Evolutionary conservation across 169 alveolate species (phyloP).

Genomic region (Cardiosporidium cionae): DNA sequence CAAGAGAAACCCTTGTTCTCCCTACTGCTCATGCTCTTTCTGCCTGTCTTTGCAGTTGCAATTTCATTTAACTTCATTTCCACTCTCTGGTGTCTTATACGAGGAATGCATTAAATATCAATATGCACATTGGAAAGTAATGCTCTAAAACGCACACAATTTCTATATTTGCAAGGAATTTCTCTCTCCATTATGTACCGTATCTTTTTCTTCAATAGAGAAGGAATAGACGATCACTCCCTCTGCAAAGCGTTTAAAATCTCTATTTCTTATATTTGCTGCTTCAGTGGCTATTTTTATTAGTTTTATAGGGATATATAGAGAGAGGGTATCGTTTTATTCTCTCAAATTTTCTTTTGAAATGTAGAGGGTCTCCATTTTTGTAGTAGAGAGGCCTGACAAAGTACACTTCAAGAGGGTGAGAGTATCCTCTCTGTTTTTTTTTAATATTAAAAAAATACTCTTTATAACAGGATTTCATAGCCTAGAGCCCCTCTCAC

Average conservation of each 20-base stretch:
- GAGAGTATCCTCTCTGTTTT: neutral
- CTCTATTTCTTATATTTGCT: neutral
- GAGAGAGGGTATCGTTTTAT: too few relatives aligned
- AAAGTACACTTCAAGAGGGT: neutral
- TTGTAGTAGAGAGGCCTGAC: neutral
- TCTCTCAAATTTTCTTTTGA: too few relatives aligned
- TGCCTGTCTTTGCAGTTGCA: conserved; percentile 8
- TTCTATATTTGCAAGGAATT: neutral
- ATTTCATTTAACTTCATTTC: conserved; percentile 12
- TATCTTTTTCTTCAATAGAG: neutral
- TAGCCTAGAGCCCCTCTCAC: neutral
- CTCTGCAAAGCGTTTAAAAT: neutral
- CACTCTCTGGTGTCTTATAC: neutral
- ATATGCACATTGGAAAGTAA: neutral
- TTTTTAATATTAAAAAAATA: neutral
- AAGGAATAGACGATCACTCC: too few relatives aligned
- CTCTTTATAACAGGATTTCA: neutral
- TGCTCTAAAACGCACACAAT: neutral
- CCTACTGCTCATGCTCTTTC: too few relatives aligned
- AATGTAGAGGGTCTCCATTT: too few relatives aligned
- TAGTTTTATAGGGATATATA: neutral
- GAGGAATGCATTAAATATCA: conserved; percentile 2
- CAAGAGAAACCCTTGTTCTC: too few relatives aligned
- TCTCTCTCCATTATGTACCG: neutral
- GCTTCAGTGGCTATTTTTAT: neutral